phyloP scores from a whole-genome alignment of 768 basidiomycete species.

The Holtermannia corniformis region DNA sequence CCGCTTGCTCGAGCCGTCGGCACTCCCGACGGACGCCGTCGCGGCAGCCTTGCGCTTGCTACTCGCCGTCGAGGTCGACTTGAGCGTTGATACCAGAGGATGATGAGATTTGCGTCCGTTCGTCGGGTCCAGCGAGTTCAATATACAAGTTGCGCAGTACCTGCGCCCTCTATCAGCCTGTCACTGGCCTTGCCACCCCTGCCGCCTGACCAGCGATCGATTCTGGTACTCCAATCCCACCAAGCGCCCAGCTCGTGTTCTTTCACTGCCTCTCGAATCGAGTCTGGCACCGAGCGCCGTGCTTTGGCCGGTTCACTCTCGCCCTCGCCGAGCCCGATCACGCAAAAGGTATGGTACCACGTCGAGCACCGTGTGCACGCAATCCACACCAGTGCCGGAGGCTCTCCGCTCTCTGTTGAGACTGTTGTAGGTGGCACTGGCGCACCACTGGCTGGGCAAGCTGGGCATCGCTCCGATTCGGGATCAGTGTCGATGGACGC shows the following conservation, averaged over 20 bases:
- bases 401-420: background rate
- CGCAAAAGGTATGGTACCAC: constrained; percentile 36
- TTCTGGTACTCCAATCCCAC: constrained; percentile 27
- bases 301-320: background rate
- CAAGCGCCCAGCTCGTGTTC: constrained; percentile 13
- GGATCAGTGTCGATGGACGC: too few species aligned
- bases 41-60: background rate
- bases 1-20: background rate
- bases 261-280: constrained; percentile 8
- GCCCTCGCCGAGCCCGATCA: constrained; percentile 13
- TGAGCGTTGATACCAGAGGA: constrained; percentile 21
- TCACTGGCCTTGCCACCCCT: background rate
- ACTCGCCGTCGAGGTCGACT: background rate
- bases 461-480: background rate
- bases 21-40: constrained; percentile 2
- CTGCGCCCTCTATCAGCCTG: constrained; percentile 1
- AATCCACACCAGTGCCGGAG: constrained; percentile 25
- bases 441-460: background rate
- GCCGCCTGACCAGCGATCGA: constrained; percentile 27
- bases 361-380: constrained; percentile 28
- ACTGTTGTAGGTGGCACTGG: background rate
- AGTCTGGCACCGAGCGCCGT: constrained; percentile 13
- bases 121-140: constrained; percentile 6
- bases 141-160: constrained; percentile 26
- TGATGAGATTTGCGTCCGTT: constrained; percentile 23